Base-by-base conservation (phyloP, 1,284 basidiomycete genomes). In the Ceratobasidium sp. region DNA sequence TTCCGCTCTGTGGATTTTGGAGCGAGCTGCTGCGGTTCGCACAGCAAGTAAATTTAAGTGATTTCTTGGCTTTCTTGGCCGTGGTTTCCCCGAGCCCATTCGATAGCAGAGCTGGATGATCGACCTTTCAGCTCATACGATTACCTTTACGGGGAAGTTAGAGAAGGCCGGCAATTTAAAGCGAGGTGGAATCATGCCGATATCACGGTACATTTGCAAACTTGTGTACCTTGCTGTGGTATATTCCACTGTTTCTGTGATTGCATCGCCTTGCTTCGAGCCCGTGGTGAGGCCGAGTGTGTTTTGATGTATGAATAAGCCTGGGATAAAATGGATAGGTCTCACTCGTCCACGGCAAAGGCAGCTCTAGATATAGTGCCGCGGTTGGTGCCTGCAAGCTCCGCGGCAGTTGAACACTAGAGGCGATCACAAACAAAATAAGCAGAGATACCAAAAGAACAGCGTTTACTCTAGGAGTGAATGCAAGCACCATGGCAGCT, bases 1-100 rank as follows among this genome's bases (percentile, higher is more conserved):
- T 97, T 63, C 84, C 97, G 74, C 97, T 97, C 87, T 97, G 97
- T 84, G 89, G 90, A 47, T 90, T 86, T 71, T 89, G 91, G 77
- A 89, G 89, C 5, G 94, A 96, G 74, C 85, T 97, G 7, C 81
- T 94, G 60, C 85, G 81, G 36, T 97, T 96, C 81, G 95, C 93
- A 9, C 86, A 93, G 78, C 84, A 92, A 86, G 92, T 92, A 73
- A 57, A 86, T 79, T 5, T 54, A 51, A 78, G 48, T n/a, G 53
- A 56, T 27, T 56, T 29, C 53, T 29, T 6, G 53, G 53, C 53
- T 48, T 56, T 65, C 50, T 50, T 53, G 62, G 31, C 76, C 74
- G 45, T 66, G 44, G n/a, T 36, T 51, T 73, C 77, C 78, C 19
- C 45, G 51, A 78, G 27, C 1, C 11, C 11, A 54, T 59, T 0